These are phyloP conservation scores for Annulohypoxylon truncatum DNA, from an alignment of 2,329 filamentous ascomycete genomes.

Conservation along the genomic window DNA sequence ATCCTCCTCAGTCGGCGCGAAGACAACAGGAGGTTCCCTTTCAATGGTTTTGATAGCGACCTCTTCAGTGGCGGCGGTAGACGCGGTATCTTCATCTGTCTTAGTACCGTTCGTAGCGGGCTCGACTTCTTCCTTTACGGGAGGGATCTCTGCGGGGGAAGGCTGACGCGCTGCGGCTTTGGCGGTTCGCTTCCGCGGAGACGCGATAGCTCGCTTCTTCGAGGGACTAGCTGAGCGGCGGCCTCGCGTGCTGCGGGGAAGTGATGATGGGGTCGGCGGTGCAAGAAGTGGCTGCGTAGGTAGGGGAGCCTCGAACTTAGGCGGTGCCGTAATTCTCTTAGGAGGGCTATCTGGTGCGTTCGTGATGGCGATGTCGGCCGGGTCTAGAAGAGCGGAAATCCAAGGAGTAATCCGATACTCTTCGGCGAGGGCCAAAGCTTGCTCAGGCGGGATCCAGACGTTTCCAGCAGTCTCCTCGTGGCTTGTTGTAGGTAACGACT, in stretches of 20 bases:
- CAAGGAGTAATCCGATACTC: conserved; percentile 89
- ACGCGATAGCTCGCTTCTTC: conserved; percentile 64
- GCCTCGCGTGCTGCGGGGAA: conserved; percentile 60
- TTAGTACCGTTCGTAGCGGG: conserved; percentile 53
- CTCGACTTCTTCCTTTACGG: conserved; percentile 48
- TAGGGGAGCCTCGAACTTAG: conserved; percentile 74
- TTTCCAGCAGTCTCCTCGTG: conserved; percentile 95
- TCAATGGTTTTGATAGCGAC: conserved; percentile 61
- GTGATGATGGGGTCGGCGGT: conserved; percentile 61
- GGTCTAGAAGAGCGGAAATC: conserved; percentile 92
- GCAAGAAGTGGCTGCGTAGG: conserved; percentile 57
- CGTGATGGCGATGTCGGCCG: conserved; percentile 75
- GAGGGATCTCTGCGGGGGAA: conserved; percentile 53
- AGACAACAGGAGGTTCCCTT: conserved; percentile 60
- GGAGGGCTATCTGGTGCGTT: conserved; percentile 72
- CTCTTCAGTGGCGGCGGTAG: conserved; percentile 53
- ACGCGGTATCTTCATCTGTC: conserved; percentile 61
- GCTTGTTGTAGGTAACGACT: conserved; percentile 82
- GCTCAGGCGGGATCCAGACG: conserved; percentile 89
- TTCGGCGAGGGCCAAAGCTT: conserved; percentile 83
- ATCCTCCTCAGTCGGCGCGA: conserved; percentile 67
- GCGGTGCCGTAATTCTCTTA: conserved; percentile 83
- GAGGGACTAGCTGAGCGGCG: conserved; percentile 69
- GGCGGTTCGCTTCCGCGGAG: conserved; percentile 65
- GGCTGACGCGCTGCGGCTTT: conserved; percentile 56